Conservation (phyloP, 345 rosid species). For the Syzygium grande region DNA sequence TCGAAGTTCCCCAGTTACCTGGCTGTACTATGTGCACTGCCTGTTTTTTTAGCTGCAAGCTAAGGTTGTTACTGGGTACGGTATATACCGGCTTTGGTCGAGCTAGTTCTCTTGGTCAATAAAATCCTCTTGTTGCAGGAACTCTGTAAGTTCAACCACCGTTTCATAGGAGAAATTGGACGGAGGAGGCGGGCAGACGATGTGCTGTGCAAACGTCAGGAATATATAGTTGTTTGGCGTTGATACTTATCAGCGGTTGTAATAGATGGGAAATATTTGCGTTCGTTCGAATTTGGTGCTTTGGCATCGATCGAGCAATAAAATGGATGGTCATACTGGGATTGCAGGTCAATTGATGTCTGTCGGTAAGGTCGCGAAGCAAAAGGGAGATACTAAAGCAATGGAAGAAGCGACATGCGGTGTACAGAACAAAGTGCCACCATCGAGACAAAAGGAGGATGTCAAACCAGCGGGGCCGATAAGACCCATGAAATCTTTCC, state of each 20-base stretch:
- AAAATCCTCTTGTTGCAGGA: not conserved
- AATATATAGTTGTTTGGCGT: not conserved
- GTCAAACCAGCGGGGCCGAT: not conserved
- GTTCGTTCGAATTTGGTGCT: conserved; percentile 24
- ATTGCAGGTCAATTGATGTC: not conserved
- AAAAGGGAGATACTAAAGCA: conserved; percentile 4
- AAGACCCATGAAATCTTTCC: conserved; percentile 17
- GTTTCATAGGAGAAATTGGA: not conserved
- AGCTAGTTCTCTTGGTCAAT: not conserved
- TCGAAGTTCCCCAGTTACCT: not conserved
- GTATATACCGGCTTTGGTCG: not conserved
- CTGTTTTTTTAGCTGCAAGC: not conserved
- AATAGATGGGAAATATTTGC: conserved; percentile 64
- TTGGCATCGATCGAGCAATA: conserved; percentile 12
- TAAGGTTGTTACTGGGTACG: not conserved
- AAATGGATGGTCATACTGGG: not conserved
- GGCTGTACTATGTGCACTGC: not conserved
- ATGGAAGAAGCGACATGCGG: too few species aligned
- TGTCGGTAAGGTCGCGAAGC: not conserved
- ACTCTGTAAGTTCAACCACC: not conserved
- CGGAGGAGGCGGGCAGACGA: not conserved
- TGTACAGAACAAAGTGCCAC: conserved; percentile 2
- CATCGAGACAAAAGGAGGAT: conserved; percentile 1
- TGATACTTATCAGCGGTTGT: not conserved
- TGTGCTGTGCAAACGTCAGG: not conserved